phyloP scores from a whole-genome alignment of 2,329 filamentous ascomycete species.

The Talaromyces sp. region DNA sequence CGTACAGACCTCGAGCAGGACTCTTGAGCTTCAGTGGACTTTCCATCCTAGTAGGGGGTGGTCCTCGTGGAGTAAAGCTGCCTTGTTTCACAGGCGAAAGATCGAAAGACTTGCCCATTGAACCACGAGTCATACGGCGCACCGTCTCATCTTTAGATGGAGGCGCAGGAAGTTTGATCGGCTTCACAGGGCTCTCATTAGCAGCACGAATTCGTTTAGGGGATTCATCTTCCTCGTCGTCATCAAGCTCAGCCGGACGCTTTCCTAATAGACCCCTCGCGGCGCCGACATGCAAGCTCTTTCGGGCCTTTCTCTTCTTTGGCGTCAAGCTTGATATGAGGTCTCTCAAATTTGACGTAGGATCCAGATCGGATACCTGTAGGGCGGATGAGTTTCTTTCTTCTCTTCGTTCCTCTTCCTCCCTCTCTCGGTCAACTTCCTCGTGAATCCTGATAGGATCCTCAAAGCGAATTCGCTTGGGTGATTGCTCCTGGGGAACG shows the following conservation, averaged over 20 bases:
- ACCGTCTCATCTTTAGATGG: constrained; percentile 64
- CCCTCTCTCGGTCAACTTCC: constrained; percentile 61
- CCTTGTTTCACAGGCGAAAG: constrained; percentile 34
- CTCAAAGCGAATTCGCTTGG: constrained; percentile 58
- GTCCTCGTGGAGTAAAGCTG: constrained; percentile 53
- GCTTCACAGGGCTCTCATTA: constrained; percentile 74
- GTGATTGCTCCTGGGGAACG: constrained; percentile 49
- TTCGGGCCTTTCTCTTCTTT: constrained; percentile 68
- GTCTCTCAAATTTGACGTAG: constrained; percentile 66
- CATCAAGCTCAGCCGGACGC: constrained; percentile 67
- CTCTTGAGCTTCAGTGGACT: constrained; percentile 28
- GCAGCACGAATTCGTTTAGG: constrained; percentile 68
- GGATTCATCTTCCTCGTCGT: constrained; percentile 56
- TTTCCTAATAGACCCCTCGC: constrained; percentile 72
- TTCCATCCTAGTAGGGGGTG: background rate
- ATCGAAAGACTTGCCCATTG: constrained; percentile 41
- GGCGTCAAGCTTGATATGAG: constrained; percentile 77
- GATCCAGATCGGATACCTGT: constrained; percentile 58
- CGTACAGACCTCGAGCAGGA: constrained; percentile 28
- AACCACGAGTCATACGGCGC: constrained; percentile 54
- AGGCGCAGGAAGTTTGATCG: constrained; percentile 65
- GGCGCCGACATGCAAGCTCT: constrained; percentile 73
- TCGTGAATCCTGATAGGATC: constrained; percentile 61
- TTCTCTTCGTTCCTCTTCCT: constrained; percentile 61
- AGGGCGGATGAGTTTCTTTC: constrained; percentile 47